Conservation (phyloP, 257 asterid species). For the Solanum rostratum region DNA sequence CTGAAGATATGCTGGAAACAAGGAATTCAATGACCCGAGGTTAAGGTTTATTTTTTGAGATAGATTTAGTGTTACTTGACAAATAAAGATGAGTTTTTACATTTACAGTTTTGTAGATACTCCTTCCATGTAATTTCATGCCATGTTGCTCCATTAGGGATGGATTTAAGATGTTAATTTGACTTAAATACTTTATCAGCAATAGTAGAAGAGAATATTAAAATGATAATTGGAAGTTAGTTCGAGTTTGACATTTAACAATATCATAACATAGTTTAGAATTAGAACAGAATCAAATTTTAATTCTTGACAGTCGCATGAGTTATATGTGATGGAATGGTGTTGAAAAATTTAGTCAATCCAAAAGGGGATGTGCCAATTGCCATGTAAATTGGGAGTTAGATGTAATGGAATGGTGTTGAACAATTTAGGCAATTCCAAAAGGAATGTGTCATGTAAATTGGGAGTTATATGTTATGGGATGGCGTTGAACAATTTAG, state of each 20-base stretch:
- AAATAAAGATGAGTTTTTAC: background rate
- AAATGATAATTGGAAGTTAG: background rate
- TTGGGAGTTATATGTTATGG: background rate
- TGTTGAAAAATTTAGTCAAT: background rate
- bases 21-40: background rate
- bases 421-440: background rate
- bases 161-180: background rate
- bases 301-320: background rate
- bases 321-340: background rate
- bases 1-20: background rate
- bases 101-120: background rate
- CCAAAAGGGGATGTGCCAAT: background rate
- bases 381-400: background rate
- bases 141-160: background rate
- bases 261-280: background rate
- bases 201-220: background rate
- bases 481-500: background rate
- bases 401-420: background rate
- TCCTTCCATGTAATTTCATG: background rate
- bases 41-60: background rate
- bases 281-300: background rate
- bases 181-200: background rate
- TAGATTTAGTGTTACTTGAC: background rate
- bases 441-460: background rate
- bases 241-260: background rate